Evolutionary conservation across 75 land plant genomes (phyloP).

Genomic region (Azolla pinnata): DNA sequence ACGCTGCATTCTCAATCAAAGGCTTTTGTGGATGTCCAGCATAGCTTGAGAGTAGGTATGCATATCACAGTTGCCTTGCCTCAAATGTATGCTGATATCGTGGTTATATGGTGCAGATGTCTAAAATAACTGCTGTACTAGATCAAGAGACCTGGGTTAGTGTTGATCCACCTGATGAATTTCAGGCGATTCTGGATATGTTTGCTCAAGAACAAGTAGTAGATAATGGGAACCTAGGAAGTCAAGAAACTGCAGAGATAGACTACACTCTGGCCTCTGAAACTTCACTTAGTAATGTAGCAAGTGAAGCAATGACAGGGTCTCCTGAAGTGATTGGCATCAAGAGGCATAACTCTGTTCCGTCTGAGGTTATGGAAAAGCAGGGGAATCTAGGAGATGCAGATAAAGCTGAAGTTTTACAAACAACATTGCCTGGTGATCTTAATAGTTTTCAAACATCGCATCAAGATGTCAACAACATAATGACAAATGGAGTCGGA

Average conservation of each 20-base stretch:
- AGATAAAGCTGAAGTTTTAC: too few relatives aligned
- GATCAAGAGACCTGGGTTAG: constrained; percentile 97
- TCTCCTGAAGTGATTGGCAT: too few relatives aligned
- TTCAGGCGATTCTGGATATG: constrained; percentile 67
- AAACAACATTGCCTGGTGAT: constrained; percentile 2
- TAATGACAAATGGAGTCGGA: background rate
- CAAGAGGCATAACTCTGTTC: too few relatives aligned
- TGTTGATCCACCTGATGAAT: constrained; percentile 91
- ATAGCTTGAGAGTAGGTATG: constrained; percentile 56
- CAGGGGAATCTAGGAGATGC: too few relatives aligned
- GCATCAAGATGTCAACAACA: background rate
- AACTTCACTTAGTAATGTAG: too few relatives aligned
- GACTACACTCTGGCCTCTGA: constrained; percentile 1
- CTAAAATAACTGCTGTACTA: constrained; percentile 82
- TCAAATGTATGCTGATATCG: background rate
- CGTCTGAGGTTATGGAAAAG: too few relatives aligned
- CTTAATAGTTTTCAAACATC: background rate
- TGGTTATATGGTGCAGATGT: constrained; percentile 40
- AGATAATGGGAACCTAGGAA: constrained; percentile 11
- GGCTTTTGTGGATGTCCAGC: constrained; percentile 89
- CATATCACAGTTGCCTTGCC: background rate
- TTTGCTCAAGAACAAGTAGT: constrained; percentile 26
- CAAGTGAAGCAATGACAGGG: too few relatives aligned
- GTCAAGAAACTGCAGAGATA: constrained; percentile 5
- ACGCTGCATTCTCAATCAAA: constrained; percentile 89